These are phyloP conservation scores for Mucor lusitanicus DNA, from an alignment of 371 early-diverging fungal genomes.

Conservation along the genomic window DNA sequence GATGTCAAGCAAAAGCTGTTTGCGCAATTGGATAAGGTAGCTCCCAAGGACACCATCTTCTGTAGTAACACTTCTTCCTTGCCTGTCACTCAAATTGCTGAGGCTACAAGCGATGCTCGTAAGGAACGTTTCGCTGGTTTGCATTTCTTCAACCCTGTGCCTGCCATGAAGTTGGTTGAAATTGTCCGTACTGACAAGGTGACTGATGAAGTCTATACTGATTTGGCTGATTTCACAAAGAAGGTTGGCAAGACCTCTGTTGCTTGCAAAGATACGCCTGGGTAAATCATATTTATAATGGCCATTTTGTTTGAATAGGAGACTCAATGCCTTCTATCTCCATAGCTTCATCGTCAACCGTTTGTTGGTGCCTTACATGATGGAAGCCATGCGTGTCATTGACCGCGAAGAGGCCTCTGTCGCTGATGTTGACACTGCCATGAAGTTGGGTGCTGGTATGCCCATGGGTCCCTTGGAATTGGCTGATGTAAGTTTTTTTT, in stretches of 20 bases:
- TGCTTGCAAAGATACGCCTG: conserved; percentile 96
- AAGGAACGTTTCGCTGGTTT: conserved; percentile 79
- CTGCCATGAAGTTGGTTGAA: conserved; percentile 97
- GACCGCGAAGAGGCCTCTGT: conserved; percentile 90
- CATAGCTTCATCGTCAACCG: conserved; percentile 93
- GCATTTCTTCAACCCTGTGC: conserved; percentile 97
- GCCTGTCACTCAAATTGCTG: conserved; percentile 82
- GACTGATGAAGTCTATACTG: conserved; percentile 57
- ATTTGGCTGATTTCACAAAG: conserved; percentile 67
- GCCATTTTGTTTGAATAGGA: not conserved
- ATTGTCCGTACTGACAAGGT: conserved; percentile 79
- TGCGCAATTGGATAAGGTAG: conserved; percentile 64
- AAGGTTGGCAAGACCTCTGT: conserved; percentile 87
- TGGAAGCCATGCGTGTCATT: conserved; percentile 89
- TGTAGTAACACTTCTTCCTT: conserved; percentile 92
- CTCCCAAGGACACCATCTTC: conserved; percentile 78
- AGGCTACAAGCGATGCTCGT: conserved; percentile 57
- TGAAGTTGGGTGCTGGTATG: conserved; percentile 98
- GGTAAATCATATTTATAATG: conserved; percentile 52
- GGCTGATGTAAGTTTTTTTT: conserved; percentile 78
- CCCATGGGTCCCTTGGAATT: conserved; percentile 98
- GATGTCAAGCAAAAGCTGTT: conserved; percentile 85
- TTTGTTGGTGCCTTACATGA: conserved; percentile 93
- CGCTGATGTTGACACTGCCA: conserved; percentile 92
- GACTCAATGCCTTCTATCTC: not conserved